Base-by-base conservation (phyloP, 768 basidiomycete genomes). In the Mycena pura region DNA sequence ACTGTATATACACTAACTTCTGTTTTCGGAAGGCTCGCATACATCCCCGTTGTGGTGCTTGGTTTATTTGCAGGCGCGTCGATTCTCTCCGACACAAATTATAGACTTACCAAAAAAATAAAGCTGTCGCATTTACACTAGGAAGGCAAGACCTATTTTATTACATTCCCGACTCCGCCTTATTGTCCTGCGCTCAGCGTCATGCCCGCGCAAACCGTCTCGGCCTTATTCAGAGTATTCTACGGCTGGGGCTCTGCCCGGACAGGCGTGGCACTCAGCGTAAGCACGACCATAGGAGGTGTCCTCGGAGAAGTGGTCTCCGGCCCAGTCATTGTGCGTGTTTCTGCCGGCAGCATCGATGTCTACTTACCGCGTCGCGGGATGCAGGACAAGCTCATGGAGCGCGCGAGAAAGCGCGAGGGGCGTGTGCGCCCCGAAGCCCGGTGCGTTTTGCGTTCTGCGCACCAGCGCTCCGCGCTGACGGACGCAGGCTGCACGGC, bases 121-220 rank as follows among this genome's bases (percentile, higher is more conserved):
- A n/a, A 58, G 63, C 62, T 21, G 66, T 67, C n/a, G 62, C 62
- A 13, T 67, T 67, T 32, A 67, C 66, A 6, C 63, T 67, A 11
- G 66, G 66, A 13, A 67, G 66, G 64, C 14, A 56, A 14, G 60
- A n/a, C 14, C 15, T 28, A 6, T 17, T 6, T 2, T 51, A 11
- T 43, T 32, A 1, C 6, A 19, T 27, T 22, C 27, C 22, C 7
- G 15, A 5, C n/a, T 6, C 6, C 28, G 34, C 17, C 15, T 45
- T 24, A 51, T 22, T 19, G n/a, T 0, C 31, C 6, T 17, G 3
- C 2, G 6, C 8, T 7, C 36, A 66, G 64, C 24, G 66, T 67
- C 6, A 64, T 67, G 66, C 66, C 66, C 15, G 66, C 66, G 10
- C 66, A 67, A 31, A 67, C 63, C 13, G 66, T 67, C 6, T 67